Conservation (phyloP, 305 asterid genomes). For the Fraxinus platypoda region DNA sequence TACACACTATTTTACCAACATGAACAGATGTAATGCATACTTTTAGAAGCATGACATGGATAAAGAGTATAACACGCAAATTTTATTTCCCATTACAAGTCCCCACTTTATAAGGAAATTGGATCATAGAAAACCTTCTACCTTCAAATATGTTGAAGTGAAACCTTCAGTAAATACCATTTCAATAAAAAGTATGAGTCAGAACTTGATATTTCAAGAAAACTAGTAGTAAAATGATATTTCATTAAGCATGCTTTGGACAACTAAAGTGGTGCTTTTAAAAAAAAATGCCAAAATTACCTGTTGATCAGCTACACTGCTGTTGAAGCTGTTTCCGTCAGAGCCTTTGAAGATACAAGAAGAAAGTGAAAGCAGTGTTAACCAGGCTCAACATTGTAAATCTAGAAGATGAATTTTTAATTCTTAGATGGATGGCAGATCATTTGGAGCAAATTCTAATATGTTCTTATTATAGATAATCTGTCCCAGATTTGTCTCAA, state of each 20-base stretch:
- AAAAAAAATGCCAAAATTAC: slow-evolving; percentile 35
- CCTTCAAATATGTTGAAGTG: neutral
- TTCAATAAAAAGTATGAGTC: neutral
- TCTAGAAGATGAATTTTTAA: neutral
- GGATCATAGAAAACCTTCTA: neutral
- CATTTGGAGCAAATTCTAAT: neutral
- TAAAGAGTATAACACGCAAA: too few relatives aligned
- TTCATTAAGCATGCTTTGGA: neutral
- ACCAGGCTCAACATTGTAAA: neutral
- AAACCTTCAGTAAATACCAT: neutral
- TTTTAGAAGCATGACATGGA: too few relatives aligned
- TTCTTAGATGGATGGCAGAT: neutral
- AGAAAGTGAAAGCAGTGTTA: slow-evolving; percentile 25
- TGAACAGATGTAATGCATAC: too few relatives aligned
- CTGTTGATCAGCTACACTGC: slow-evolving; percentile 77
- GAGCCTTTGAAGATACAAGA: slow-evolving; percentile 45
- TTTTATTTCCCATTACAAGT: too few relatives aligned
- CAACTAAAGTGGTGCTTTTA: slow-evolving; percentile 3
- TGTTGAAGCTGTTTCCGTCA: slow-evolving; percentile 76
- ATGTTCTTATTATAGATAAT: too few relatives aligned
- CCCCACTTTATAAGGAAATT: too few relatives aligned
- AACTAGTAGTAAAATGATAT: too few relatives aligned
- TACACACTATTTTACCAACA: neutral
- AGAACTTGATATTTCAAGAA: neutral
- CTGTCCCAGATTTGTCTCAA: too few relatives aligned